Conservation (phyloP, 208 protist genomes). For the Leishmania martiniquensis region DNA sequence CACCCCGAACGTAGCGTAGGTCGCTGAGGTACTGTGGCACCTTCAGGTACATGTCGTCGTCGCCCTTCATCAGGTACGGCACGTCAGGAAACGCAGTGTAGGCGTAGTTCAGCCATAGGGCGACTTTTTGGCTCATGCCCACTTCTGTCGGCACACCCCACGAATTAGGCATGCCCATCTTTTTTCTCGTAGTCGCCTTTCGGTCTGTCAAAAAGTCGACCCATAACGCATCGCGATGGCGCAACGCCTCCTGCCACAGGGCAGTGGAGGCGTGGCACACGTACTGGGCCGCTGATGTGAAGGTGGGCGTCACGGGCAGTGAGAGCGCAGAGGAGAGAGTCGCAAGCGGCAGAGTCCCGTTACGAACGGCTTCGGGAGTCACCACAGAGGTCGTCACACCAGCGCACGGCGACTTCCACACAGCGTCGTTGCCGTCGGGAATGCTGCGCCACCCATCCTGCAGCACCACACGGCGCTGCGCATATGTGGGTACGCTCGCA, state of each 20-base stretch:
- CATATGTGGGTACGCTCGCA: not conserved
- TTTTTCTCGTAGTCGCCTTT: constrained; percentile 20
- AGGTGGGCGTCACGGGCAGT: constrained; percentile 10
- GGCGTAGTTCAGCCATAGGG: constrained; percentile 38
- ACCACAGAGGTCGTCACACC: not conserved
- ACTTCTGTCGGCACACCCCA: constrained; percentile 40
- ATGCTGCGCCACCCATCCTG: constrained; percentile 3
- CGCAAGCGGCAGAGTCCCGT: not conserved
- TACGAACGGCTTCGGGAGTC: not conserved
- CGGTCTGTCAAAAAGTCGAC: constrained; percentile 35
- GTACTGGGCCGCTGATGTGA: not conserved
- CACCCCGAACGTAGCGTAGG: constrained; percentile 13
- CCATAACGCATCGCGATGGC: constrained; percentile 27
- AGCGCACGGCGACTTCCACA: constrained; percentile 2
- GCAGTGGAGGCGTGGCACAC: constrained; percentile 24
- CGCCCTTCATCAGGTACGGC: constrained; percentile 44
- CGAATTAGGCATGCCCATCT: constrained; percentile 16
- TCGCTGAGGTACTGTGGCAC: constrained; percentile 56
- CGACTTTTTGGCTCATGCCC: constrained; percentile 39
- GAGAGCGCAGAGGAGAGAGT: not conserved
- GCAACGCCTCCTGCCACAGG: constrained; percentile 31
- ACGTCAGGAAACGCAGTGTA: constrained; percentile 36
- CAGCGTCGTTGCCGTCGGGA: not conserved
- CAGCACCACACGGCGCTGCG: not conserved
- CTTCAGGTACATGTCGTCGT: constrained; percentile 54